Percentiles rank a stretch among this genome's conserved stretches.
phyloP scores from a whole-genome alignment of 306 rosid genomes.

The Quercus robur region DNA sequence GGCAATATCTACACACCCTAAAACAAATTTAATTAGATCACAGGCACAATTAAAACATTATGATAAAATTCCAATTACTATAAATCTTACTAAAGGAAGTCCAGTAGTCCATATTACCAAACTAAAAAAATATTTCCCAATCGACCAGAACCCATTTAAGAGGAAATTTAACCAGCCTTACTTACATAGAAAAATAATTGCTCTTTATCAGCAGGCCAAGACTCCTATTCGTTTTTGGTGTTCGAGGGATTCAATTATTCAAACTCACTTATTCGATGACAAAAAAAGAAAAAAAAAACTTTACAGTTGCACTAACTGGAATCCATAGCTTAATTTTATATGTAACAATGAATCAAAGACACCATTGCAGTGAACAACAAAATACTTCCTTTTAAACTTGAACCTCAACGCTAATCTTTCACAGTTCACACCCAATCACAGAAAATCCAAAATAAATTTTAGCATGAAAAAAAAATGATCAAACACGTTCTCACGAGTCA shows the following conservation, averaged over 20 bases:
- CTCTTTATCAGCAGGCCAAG: too few relatives aligned
- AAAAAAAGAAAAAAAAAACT: too few relatives aligned
- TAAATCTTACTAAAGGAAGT: conserved; percentile 5
- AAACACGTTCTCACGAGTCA: conserved; percentile 11
- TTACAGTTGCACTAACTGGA: too few relatives aligned
- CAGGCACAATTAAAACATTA: conserved; percentile 7
- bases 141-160: neutral
- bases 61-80: neutral
- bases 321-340: too few relatives aligned
- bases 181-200: too few relatives aligned
- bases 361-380: neutral
- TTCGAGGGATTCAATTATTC: too few relatives aligned
- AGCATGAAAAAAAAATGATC: conserved; percentile 14
- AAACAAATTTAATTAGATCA: conserved; percentile 7
- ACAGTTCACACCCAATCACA: neutral
- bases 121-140: neutral
- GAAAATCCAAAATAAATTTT: conserved; percentile 7
- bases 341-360: conserved; percentile 1
- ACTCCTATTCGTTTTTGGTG: too few relatives aligned
- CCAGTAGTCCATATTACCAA: neutral
- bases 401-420: neutral
- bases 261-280: too few relatives aligned
- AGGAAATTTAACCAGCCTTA: neutral
- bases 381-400: neutral
- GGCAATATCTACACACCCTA: conserved; percentile 1